Evolutionary conservation across 169 alveolate genomes (phyloP).

Genomic region (Babesia divergens): DNA sequence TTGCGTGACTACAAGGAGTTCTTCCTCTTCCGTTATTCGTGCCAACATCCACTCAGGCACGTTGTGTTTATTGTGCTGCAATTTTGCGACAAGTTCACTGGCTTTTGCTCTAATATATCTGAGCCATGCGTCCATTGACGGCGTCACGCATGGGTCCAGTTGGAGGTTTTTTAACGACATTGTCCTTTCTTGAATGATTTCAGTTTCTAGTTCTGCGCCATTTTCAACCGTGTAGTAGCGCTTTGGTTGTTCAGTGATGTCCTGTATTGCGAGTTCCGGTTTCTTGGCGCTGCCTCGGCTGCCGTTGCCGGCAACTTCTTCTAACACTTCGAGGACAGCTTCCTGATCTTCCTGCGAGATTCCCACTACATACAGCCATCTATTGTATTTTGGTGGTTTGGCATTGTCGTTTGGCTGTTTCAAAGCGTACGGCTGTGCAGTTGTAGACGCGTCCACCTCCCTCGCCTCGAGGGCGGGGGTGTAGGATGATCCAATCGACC

Average conservation of each 20-base stretch:
- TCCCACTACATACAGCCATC: conserved; percentile 42
- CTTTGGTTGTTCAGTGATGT: background rate
- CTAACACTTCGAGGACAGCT: background rate
- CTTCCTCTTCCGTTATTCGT: background rate
- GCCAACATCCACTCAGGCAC: conserved; percentile 28
- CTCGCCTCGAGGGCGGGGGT: conserved; percentile 24
- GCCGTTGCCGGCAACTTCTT: conserved; percentile 1
- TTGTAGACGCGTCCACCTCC: background rate
- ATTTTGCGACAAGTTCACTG: conserved; percentile 1
- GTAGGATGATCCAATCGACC: conserved; percentile 28
- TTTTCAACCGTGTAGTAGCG: background rate
- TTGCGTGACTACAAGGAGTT: conserved; percentile 8
- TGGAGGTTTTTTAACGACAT: background rate
- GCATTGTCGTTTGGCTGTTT: background rate
- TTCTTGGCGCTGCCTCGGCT: background rate
- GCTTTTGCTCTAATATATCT: conserved; percentile 13
- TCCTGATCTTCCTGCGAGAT: conserved; percentile 15
- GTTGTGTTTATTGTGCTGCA: background rate
- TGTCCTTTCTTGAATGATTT: background rate
- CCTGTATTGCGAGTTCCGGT: background rate
- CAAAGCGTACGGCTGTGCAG: background rate
- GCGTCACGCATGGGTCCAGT: conserved; percentile 1
- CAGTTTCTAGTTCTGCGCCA: background rate
- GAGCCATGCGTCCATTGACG: conserved; percentile 26
- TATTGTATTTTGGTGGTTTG: conserved; percentile 16